Conservation (phyloP, 768 basidiomycete species). For the Hygrocybe punicea region DNA sequence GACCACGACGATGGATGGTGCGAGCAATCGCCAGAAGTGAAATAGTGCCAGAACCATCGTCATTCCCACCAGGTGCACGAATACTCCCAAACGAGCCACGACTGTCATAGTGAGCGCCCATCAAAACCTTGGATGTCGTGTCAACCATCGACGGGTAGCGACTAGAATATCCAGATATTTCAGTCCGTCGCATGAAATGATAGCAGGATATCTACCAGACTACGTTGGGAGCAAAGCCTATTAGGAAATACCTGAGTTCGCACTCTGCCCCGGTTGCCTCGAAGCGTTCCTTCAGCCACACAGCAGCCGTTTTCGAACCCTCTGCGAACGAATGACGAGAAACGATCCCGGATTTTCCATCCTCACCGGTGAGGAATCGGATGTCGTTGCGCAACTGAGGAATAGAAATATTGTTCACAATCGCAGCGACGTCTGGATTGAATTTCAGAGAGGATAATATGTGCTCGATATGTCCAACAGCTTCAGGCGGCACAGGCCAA, state of each 20-base stretch:
- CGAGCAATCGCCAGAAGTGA: conserved; percentile 79
- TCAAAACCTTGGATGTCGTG: conserved; percentile 62
- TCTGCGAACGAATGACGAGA: conserved; percentile 80
- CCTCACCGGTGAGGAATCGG: conserved; percentile 83
- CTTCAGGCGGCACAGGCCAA: conserved; percentile 54
- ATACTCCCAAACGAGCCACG: conserved; percentile 82
- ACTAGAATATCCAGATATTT: conserved; percentile 32
- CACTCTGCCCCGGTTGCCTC: conserved; percentile 76
- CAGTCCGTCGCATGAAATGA: neutral
- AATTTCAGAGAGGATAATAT: conserved; percentile 62
- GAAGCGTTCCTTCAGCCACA: conserved; percentile 70
- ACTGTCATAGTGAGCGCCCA: conserved; percentile 89
- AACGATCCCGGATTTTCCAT: conserved; percentile 62
- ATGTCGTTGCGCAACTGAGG: conserved; percentile 67
- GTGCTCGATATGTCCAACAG: conserved; percentile 52
- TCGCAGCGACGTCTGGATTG: conserved; percentile 61
- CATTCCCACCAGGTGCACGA: conserved; percentile 56
- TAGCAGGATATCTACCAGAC: conserved; percentile 56
- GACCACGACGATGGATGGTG: conserved; percentile 59
- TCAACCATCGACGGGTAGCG: conserved; percentile 54
- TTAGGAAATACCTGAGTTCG: conserved; percentile 59
- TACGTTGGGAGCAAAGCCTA: conserved; percentile 82
- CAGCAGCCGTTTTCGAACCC: conserved; percentile 62
- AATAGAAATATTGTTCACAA: conserved; percentile 67
- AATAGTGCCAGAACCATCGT: conserved; percentile 56